Base-by-base conservation (phyloP, 176 grass and related monocot species). In the Guadua angustifolia region DNA sequence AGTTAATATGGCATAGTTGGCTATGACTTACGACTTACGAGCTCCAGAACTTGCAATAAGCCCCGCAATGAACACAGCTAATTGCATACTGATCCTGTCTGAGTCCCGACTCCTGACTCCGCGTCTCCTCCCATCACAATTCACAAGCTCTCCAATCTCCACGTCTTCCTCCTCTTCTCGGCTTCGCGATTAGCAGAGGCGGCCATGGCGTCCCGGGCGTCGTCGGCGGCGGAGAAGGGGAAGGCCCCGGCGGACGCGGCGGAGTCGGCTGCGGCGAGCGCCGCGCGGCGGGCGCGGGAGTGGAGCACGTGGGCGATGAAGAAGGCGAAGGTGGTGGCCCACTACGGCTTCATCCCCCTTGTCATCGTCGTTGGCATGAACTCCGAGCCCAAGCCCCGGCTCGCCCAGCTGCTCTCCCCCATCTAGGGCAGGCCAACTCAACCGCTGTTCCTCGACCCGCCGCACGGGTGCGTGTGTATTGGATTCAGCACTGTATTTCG, bases 261-360 rank as follows among this genome's bases (percentile, higher is more conserved):
- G 57, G 84, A 89, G 66, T 51, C 77, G 15, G 73, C 25, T 5
- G 35, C 40, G 19, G 80, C 74, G 43, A 52, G 44, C 11, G 81
- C 47, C n/a, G 87, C 77, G 52, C 56, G 52, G 71, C 82, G 24
- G 58, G 59, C 75, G 21, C 65, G 85, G 69, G 87, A 87, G 76
- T 92, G 92, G 92, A 94, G 50, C 77, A 89, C 89, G 9, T 92
- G 92, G 89, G 79, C 77, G 18, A 94, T 91, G 89, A 94, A 94
- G 86, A 94, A 89, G 76, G 84, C 92, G 7, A 91, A 91, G 89
- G 89, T 91, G 21, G 75, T 87, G 44, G 86, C 83, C 32, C 92
- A 94, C 80, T 94, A 91, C 83, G 92, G 92, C 46, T 94, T 91
- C 87, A 87, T 91, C 51, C 89, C 92, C 12, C 62, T 92, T 45